Evolutionary conservation across 225 moss, liverwort and hornwort species (phyloP).

Genomic region (Asterella californica): DNA sequence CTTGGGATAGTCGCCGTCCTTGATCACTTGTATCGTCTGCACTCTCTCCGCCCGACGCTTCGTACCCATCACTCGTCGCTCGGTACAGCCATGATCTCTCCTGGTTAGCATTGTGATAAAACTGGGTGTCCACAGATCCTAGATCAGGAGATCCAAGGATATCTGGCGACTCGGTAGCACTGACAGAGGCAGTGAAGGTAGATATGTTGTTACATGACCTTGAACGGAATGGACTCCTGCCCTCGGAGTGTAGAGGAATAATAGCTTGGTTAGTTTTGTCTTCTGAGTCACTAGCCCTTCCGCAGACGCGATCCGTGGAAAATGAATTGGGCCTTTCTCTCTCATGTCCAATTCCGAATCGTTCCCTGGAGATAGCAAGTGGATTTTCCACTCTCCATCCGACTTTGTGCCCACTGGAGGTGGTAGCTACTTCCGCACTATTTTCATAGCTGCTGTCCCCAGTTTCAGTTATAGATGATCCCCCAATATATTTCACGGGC

Average conservation of each 20-base stretch:
- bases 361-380: slow-evolving; percentile 39
- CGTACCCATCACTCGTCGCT: slow-evolving; percentile 80
- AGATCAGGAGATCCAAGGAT: slow-evolving; percentile 42
- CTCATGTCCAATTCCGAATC: slow-evolving; percentile 24
- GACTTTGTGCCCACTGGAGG: slow-evolving; percentile 56
- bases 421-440: slow-evolving; percentile 61
- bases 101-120: slow-evolving; percentile 21
- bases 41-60: slow-evolving; percentile 86
- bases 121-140: slow-evolving; percentile 26
- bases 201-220: slow-evolving; percentile 27
- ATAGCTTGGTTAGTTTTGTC: slow-evolving; percentile 26
- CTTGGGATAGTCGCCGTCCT: slow-evolving; percentile 45
- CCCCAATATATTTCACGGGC: slow-evolving; percentile 41
- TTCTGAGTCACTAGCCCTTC: slow-evolving; percentile 27
- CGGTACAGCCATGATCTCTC: slow-evolving; percentile 52
- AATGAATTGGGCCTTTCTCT: slow-evolving; percentile 8
- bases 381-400: slow-evolving; percentile 45
- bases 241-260: slow-evolving; percentile 40
- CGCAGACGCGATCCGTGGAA: slow-evolving; percentile 9
- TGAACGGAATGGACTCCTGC: slow-evolving; percentile 44
- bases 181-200: slow-evolving; percentile 24
- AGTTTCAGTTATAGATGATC: slow-evolving; percentile 50
- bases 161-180: slow-evolving; percentile 38
- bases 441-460: slow-evolving; percentile 64
- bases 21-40: slow-evolving; percentile 64